These are phyloP conservation scores for Syzygium grande DNA, from an alignment of 345 rosid genomes.

Conservation along the genomic window DNA sequence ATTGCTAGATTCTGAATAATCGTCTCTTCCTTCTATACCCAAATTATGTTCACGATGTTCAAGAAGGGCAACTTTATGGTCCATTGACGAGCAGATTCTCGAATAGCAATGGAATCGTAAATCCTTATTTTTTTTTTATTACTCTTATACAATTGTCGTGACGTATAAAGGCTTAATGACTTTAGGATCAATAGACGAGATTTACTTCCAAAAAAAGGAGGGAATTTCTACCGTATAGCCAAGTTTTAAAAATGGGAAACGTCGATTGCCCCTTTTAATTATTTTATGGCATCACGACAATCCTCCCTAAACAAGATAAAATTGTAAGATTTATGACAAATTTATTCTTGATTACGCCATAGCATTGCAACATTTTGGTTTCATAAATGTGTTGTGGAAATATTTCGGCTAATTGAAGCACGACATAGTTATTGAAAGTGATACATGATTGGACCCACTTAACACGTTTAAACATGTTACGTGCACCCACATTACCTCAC, in stretches of 20 bases:
- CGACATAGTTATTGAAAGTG: background rate
- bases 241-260: background rate
- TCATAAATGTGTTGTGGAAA: background rate
- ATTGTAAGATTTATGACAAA: no score
- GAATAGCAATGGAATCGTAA: background rate
- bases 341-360: background rate
- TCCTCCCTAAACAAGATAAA: background rate
- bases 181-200: no score
- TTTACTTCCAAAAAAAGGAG: background rate
- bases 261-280: background rate
- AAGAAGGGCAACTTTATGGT: background rate
- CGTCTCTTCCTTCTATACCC: background rate
- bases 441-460: background rate
- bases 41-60: background rate
- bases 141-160: background rate
- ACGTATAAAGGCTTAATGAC: background rate
- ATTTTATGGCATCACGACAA: background rate
- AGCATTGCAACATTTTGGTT: background rate
- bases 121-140: background rate
- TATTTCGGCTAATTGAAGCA: background rate
- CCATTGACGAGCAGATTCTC: background rate
- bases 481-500: background rate
- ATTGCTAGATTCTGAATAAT: background rate
- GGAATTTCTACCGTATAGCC: no score
- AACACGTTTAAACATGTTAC: background rate